Base-by-base conservation (phyloP, 1,284 basidiomycete species). In the Exobasidium rhododendri region DNA sequence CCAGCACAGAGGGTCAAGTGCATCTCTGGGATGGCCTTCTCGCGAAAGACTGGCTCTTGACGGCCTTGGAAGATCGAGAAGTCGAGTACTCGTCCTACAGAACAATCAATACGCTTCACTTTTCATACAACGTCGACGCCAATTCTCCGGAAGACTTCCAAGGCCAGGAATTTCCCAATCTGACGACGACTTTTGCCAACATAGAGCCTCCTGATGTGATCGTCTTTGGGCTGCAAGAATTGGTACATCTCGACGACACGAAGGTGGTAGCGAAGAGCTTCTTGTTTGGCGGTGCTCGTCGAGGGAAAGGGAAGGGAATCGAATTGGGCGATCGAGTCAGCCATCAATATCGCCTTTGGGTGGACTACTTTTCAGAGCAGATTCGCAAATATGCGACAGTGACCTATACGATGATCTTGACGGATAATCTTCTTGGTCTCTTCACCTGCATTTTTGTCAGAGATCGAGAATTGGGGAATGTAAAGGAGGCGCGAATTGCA, bases 51-150 rank as follows among this genome's bases (percentile, higher is more conserved):
- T 94, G 91, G 90, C 86, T 94, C 56, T 89, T 91, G 89, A 66
- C 80, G 86, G 88, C 90, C 69, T 82, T 97, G 20, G 79, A 86
- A 66, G 88, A 88, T 74, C 85, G 87, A 22, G 91, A 94, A 79
- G 80, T 82, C 0, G 83, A 87, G 26, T 97, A 89, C 81, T 91
- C 89, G 79, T 85, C 85, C 4, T 93, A 89, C 83, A 85, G 91
- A 31, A 83, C 88, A 22, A 81, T 96, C 65, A 89, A 86, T 10
- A 83, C 90, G 0, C 86, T 97, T n/a, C 84, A 92, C 35, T 85
- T 92, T 45, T 89, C 92, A 0, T 98, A 91, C 92, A 98, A 98
- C 79, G 86, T 92, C 56, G 94, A 94, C 78, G 89, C 92, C 0
- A 87, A 88, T 2, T 87, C 88, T 66, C 94, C 94, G 0, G 86